Evolutionary conservation across 2,329 filamentous ascomycete genomes (phyloP).

Genomic region (Colletotrichum agaves): DNA sequence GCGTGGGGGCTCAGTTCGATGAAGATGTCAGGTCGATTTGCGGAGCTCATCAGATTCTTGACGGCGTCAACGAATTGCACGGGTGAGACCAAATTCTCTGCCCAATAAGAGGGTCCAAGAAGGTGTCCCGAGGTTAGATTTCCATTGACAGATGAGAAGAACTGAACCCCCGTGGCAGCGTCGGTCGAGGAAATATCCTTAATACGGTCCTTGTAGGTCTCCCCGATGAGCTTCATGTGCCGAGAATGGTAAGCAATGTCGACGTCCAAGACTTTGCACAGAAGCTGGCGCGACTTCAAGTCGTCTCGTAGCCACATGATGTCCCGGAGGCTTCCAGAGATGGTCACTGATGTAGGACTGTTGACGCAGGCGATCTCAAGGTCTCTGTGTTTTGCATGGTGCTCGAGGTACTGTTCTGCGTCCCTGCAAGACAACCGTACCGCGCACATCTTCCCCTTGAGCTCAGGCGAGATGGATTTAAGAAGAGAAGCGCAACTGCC

Average conservation of each 20-base stretch:
- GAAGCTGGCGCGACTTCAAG: slow-evolving; percentile 46
- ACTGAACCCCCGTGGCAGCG: slow-evolving; percentile 37
- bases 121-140: not conserved
- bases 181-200: slow-evolving; percentile 36
- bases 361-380: slow-evolving; percentile 57
- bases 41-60: slow-evolving; percentile 45
- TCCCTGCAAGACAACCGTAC: slow-evolving; percentile 48
- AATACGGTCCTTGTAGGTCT: slow-evolving; percentile 49
- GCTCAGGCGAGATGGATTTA: slow-evolving; percentile 40
- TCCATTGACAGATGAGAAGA: slow-evolving; percentile 57
- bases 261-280: slow-evolving; percentile 50
- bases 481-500: slow-evolving; percentile 50
- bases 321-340: slow-evolving; percentile 52
- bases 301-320: slow-evolving; percentile 47
- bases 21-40: slow-evolving; percentile 47
- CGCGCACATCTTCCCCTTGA: slow-evolving; percentile 55
- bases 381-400: slow-evolving; percentile 26
- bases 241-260: slow-evolving; percentile 57
- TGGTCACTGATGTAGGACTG: slow-evolving; percentile 54
- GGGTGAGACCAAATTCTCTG: slow-evolving; percentile 55
- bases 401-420: slow-evolving; percentile 43
- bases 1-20: slow-evolving; percentile 55
- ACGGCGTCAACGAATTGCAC: slow-evolving; percentile 58
- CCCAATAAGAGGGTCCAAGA: slow-evolving; percentile 54
- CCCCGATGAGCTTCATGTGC: slow-evolving; percentile 53